Conservation (phyloP, 2,329 filamentous ascomycete species). For the Sporothrix mexicana region DNA sequence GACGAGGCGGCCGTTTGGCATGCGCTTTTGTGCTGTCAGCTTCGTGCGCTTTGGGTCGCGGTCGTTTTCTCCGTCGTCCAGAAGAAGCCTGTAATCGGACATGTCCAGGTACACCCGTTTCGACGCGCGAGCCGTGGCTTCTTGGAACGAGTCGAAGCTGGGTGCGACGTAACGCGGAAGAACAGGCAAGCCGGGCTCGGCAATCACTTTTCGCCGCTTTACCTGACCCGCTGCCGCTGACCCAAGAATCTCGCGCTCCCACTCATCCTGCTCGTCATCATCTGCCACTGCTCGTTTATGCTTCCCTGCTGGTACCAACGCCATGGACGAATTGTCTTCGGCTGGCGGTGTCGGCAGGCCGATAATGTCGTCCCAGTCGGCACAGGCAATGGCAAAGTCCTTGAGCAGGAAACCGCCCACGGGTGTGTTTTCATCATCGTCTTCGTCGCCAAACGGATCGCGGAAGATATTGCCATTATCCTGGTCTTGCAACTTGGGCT, state of each 20-base stretch:
- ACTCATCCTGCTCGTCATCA: conserved; percentile 63
- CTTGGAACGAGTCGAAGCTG: conserved; percentile 80
- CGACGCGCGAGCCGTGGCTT: conserved; percentile 71
- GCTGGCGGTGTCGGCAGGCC: conserved; percentile 49
- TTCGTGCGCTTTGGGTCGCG: conserved; percentile 65
- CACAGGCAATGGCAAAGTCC: conserved; percentile 83
- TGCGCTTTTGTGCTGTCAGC: conserved; percentile 62
- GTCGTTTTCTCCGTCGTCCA: conserved; percentile 76
- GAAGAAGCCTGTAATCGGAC: conserved; percentile 83
- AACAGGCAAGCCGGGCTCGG: conserved; percentile 59
- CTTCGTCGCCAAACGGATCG: conserved; percentile 46
- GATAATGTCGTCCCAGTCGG: conserved; percentile 78
- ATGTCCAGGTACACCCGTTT: conserved; percentile 84
- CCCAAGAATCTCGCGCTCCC: conserved; percentile 64
- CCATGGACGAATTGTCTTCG: conserved; percentile 37
- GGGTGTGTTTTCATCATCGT: conserved; percentile 64
- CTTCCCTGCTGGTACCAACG: conserved; percentile 47
- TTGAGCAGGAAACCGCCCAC: conserved; percentile 77
- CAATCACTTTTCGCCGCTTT: conserved; percentile 68
- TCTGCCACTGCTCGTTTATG: conserved; percentile 46
- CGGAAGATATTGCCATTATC: conserved; percentile 53
- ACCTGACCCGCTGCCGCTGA: conserved; percentile 52
- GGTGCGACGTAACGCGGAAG: conserved; percentile 67
- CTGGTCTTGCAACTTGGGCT: conserved; percentile 49
- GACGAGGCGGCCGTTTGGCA: conserved; percentile 71